Base-by-base conservation (phyloP, 257 asterid genomes). In the Solanum rostratum region DNA sequence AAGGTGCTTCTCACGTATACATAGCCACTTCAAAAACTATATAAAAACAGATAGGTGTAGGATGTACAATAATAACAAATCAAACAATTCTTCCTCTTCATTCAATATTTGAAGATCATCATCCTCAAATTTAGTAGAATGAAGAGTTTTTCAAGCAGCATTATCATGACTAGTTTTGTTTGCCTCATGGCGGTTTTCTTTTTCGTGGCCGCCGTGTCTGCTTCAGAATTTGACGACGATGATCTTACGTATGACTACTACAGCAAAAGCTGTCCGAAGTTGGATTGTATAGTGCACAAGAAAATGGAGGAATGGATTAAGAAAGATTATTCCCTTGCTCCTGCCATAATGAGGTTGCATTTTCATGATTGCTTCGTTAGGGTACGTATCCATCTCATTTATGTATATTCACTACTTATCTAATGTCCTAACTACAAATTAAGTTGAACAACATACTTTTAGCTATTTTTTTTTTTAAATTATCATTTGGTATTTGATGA, bases 321-420 rank as follows among this genome's bases (percentile, higher is more conserved):
- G 63, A 83, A 14, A 12, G 99, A 95, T 63, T 68, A 76, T 86
- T 90, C 97, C 0, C 53, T 95, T 84, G 99, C 97, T 76, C 88
- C 99, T 5, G 87, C 92, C 83, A 87, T 95, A 86, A 91, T 94
- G 39, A 95, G 97, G 86, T 91, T 94, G 84, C 98, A 94, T 73
- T 95, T 93, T 83, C 98, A 94, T 39, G 98, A 95, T 85, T 94
- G 99, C 27, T 91, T 90, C 80, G 89, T 92, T 19, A 92, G 97
- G 97, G 99, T 95, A 88, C 30, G 60, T 43, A 68, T 57, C 7
- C 0, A 68, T 68, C 0, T 29, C 5, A 16, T 15, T 7, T 74
- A 6, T n/a, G 7, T 71, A n/a, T 22, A 39, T 70, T 70, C 4
- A 39, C 53, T 70, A 70, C 0, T 0, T 70, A 70, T 52, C 5